These are phyloP conservation scores for Batrachochytrium dendrobatidis DNA, from an alignment of 371 early-diverging fungal genomes.

Conservation along the genomic window DNA sequence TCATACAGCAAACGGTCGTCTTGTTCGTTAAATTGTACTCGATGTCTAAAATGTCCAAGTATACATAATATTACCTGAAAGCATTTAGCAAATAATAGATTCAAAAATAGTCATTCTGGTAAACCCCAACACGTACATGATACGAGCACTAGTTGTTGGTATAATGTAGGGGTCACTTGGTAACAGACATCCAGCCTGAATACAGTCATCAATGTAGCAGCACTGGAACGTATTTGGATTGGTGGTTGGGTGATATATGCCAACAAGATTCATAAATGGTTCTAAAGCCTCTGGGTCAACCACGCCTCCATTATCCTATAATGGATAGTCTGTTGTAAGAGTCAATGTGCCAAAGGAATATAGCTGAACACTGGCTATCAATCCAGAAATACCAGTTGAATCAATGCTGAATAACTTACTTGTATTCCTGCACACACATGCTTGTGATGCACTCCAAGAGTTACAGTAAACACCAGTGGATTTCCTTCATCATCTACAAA, in stretches of 20 bases:
- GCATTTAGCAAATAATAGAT: too few relatives aligned
- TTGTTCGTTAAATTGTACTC: background rate
- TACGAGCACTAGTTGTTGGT: background rate
- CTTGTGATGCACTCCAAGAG: background rate
- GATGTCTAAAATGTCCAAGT: too few relatives aligned
- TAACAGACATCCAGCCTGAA: background rate
- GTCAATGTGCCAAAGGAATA: background rate
- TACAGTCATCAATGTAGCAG: background rate
- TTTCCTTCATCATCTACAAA: background rate
- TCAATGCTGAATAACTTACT: too few relatives aligned
- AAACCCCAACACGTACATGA: too few relatives aligned
- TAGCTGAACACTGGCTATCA: background rate
- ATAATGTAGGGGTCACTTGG: background rate
- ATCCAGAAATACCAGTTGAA: too few relatives aligned
- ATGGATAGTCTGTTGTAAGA: too few relatives aligned
- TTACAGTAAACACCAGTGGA: background rate
- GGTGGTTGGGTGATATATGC: background rate
- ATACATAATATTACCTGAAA: background rate
- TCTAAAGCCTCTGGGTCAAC: background rate
- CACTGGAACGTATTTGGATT: background rate
- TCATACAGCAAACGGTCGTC: background rate
- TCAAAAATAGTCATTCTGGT: too few relatives aligned
- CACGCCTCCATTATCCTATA: too few relatives aligned
- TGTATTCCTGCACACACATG: too few relatives aligned
- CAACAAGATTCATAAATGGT: background rate